Evolutionary conservation across 139 green algal genomes (phyloP), one percentile per base, ranked within the genome.

Genomic region (Edaphochlamys debaryana): DNA sequence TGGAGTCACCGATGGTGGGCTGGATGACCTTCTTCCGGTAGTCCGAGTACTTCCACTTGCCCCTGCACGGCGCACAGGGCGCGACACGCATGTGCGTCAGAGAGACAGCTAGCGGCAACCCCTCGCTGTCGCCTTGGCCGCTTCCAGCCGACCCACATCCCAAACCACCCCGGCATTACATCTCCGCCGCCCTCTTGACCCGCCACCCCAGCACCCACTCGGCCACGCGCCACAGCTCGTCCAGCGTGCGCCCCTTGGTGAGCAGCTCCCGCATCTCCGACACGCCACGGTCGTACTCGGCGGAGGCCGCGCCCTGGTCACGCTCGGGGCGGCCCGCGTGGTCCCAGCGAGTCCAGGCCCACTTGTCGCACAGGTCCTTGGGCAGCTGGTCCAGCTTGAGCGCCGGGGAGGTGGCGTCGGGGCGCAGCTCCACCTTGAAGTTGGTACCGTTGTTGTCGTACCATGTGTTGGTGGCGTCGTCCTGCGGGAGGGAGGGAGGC

Each of bases 301-400:
- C 42, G 8, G 69, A 36, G 41, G 64, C 50, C 22, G 40, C 58
- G 0, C 68, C 84, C 9, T 86, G 69, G 7, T 34, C 82, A 60
- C 90, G 82, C 52, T 87, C 68, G 73, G 92, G 85, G 6, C 91
- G 69, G 41, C 91, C 87, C 32, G 82, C 82, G 48, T 85, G 50
- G 63, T 93, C 90, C 96, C 97, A 99, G 54, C 95, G 93, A 36
- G 99, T 92, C 91, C 98, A 99, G 0, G 97, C 92, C 93, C 96
- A 98, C 76, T 99, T 96, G 77, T 95, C 94, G 64, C 94, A 95
- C 77, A 99, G 92, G 50, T 98, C 94, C 75, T 95, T 88, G 4
- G 97, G 96, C 54, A 98, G 82, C 58, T 94, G 79, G 4, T 89
- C 78, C 30, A 85, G n/a, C 60, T 71, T 70, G 4, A 64, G 64